These are phyloP conservation scores for Sclerotinia borealis DNA, from an alignment of 2,329 filamentous ascomycete genomes.

Conservation along the genomic window DNA sequence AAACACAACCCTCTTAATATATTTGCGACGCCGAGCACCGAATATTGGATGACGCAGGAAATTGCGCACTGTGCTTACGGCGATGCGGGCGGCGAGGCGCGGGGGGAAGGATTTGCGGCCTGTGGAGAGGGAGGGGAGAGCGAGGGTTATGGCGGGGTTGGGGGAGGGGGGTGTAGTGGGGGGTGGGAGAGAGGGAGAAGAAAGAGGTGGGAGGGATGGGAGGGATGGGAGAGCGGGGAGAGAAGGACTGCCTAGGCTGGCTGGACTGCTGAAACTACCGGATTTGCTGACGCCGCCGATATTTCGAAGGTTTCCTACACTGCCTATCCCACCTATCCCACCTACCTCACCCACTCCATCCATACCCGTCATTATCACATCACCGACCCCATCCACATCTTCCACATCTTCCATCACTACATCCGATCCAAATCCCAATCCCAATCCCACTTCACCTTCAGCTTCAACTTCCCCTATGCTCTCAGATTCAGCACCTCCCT, in stretches of 20 bases:
- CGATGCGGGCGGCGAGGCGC: neutral
- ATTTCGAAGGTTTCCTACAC: no score
- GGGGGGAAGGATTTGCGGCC: neutral
- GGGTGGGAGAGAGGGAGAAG: rapidly evolving
- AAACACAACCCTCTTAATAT: neutral
- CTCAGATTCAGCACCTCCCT: no score
- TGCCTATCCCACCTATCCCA: no score
- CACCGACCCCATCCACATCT: no score
- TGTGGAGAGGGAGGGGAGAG: neutral
- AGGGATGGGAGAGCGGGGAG: neutral
- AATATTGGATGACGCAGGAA: neutral
- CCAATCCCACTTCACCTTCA: no score
- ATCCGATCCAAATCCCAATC: no score
- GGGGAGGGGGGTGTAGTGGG: neutral
- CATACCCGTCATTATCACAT: no score
- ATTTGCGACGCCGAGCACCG: neutral
- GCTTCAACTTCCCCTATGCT: no score
- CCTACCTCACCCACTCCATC: neutral
- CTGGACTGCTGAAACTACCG: neutral
- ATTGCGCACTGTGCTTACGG: neutral
- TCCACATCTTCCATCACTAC: no score
- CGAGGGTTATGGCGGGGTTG: neutral
- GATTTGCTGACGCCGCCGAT: neutral
- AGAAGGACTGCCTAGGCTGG: neutral
- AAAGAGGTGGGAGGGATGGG: neutral